Evolutionary conservation across 176 grass and related monocot species (phyloP).

Genomic region (Zea luxurians): DNA sequence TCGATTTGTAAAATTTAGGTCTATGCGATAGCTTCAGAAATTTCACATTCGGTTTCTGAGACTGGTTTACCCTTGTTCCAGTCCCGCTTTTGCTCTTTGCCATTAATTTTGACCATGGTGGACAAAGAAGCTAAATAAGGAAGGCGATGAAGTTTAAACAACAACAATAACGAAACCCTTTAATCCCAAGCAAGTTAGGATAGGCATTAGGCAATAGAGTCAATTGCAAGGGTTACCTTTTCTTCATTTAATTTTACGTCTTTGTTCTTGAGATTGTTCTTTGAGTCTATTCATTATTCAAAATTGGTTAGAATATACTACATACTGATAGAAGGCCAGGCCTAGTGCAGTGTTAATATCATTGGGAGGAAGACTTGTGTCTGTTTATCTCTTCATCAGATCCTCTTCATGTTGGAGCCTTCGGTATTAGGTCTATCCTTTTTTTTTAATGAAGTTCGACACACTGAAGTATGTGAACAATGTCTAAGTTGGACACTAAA

Average conservation of each 20-base stretch:
- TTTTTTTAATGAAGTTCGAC: background rate
- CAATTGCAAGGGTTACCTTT: background rate
- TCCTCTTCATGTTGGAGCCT: no score
- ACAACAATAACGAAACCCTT: background rate
- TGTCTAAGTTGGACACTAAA: background rate
- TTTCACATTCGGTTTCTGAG: background rate
- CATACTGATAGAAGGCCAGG: background rate
- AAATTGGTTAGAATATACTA: background rate
- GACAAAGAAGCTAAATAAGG: background rate
- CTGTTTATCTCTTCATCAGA: no score
- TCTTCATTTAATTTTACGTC: background rate
- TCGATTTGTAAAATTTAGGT: background rate
- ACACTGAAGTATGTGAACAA: background rate
- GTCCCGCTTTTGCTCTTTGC: background rate
- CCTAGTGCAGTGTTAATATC: no score
- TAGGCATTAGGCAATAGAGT: background rate
- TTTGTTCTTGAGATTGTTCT: background rate
- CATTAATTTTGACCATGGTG: background rate
- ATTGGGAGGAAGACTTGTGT: no score
- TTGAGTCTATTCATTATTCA: background rate
- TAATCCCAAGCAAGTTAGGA: background rate
- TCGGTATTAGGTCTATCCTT: no score
- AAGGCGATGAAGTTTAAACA: background rate
- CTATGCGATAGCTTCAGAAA: background rate
- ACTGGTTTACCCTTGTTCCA: background rate